A percentile compares a stretch with the other conserved stretches of the same genome.
phyloP scores from a whole-genome alignment of 345 rosid genomes.

The Tarenaya hassleriana region DNA sequence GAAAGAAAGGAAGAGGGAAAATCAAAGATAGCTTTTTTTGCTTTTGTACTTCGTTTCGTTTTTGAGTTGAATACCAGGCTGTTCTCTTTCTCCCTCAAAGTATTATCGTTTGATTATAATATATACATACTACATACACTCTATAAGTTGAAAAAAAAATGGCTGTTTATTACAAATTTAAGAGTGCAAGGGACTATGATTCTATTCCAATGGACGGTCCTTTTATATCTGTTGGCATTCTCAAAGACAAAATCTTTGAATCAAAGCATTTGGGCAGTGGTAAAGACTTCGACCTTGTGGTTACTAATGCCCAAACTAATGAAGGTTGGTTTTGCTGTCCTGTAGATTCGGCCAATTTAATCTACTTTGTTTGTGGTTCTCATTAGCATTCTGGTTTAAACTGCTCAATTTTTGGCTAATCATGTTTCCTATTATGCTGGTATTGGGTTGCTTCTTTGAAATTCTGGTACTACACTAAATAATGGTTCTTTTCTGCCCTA shows the following conservation, averaged over 20 bases:
- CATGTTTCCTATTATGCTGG: too few species aligned
- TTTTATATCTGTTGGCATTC: conserved; percentile 85
- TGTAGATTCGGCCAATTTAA: not conserved
- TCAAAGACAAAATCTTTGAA: conserved; percentile 98
- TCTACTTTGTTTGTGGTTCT: too few species aligned
- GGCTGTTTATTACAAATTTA: conserved; percentile 99
- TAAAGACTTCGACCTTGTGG: conserved; percentile 93
- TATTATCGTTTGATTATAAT: not conserved
- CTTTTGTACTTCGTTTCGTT: conserved; percentile 14
- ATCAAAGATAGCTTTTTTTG: too few species aligned
- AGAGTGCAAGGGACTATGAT: conserved; percentile 98
- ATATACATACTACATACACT: conserved; percentile 16
- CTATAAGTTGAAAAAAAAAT: conserved; percentile 29
- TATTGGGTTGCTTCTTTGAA: too few species aligned
- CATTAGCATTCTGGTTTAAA: too few species aligned
- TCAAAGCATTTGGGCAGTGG: conserved; percentile 99
- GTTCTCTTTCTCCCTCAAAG: not conserved
- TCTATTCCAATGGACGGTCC: conserved; percentile 88
- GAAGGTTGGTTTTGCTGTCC: conserved; percentile 81
- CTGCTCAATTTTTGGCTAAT: too few species aligned
- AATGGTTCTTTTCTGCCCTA: too few species aligned
- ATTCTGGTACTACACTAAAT: too few species aligned
- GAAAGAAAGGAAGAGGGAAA: too few species aligned
- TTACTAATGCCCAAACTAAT: conserved; percentile 96
- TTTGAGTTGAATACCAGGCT: conserved; percentile 13